A percentile compares a stretch with the other conserved stretches of the same genome.
Evolutionary conservation across 768 basidiomycete species (phyloP).

Genomic region (Piloderma croceum): DNA sequence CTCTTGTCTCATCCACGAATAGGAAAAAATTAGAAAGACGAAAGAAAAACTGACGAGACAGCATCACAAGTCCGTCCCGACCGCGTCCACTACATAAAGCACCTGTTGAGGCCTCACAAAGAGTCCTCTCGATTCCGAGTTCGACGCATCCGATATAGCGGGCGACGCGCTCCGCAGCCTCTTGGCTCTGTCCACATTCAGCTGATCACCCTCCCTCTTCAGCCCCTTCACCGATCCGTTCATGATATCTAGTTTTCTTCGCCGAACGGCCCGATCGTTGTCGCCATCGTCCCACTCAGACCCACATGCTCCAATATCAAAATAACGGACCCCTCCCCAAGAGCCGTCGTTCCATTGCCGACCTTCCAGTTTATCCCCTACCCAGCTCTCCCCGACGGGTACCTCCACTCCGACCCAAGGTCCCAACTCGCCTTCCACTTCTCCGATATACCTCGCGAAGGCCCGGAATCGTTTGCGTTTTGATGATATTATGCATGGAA

Average conservation of each 20-base stretch:
- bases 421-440: slow-evolving; percentile 73
- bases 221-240: slow-evolving; percentile 23
- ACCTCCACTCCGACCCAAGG: slow-evolving; percentile 93
- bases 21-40: neutral
- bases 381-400: slow-evolving; percentile 57
- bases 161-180: slow-evolving; percentile 67
- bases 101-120: slow-evolving; percentile 86
- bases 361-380: slow-evolving; percentile 46
- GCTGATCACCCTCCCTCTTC: slow-evolving; percentile 57
- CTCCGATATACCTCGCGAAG: slow-evolving; percentile 83
- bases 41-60: neutral
- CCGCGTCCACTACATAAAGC: slow-evolving; percentile 80
- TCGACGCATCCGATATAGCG: slow-evolving; percentile 51
- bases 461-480: slow-evolving; percentile 82
- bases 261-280: slow-evolving; percentile 36
- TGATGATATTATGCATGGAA: slow-evolving; percentile 84
- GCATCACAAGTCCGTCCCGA: slow-evolving; percentile 55
- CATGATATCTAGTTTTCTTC: slow-evolving; percentile 42
- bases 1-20: neutral
- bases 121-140: slow-evolving; percentile 61
- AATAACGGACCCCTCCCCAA: slow-evolving; percentile 78
- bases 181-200: slow-evolving; percentile 45
- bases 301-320: slow-evolving; percentile 58
- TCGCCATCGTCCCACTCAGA: slow-evolving; percentile 62
- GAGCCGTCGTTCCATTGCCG: slow-evolving; percentile 84